These are phyloP conservation scores for Pythium coloratum DNA, from an alignment of 352 stramenopile genomes.

Conservation along the genomic window DNA sequence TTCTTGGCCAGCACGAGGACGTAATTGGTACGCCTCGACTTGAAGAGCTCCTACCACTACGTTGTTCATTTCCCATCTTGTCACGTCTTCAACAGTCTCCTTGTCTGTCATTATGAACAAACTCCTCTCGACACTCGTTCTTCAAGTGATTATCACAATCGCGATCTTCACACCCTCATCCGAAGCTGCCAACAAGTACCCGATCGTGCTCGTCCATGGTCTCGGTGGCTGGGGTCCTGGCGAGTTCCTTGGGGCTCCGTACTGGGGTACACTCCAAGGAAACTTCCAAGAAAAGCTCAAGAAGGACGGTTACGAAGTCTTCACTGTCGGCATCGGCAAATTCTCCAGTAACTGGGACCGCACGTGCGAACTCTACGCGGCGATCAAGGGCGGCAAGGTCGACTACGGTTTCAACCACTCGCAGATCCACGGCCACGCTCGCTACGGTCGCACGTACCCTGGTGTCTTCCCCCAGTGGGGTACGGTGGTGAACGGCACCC, in stretches of 20 bases:
- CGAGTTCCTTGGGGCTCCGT: conserved; percentile 46
- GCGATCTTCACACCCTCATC: neutral
- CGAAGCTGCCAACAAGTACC: conserved; percentile 36
- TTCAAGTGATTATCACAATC: neutral
- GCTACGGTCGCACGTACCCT: conserved; percentile 19
- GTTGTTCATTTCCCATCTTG: too few relatives aligned
- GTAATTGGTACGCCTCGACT: too few relatives aligned
- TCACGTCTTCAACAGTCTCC: too few relatives aligned
- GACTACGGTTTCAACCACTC: conserved; percentile 34
- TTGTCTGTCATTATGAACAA: conserved; percentile 5
- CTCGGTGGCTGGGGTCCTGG: conserved; percentile 46
- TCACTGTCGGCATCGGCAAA: conserved; percentile 49
- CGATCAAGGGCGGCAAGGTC: conserved; percentile 38
- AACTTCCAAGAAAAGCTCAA: conserved; percentile 20
- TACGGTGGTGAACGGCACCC: conserved; percentile 13
- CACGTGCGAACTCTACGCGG: conserved; percentile 56
- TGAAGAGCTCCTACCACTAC: too few relatives aligned
- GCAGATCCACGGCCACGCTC: conserved; percentile 35
- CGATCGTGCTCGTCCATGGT: conserved; percentile 54
- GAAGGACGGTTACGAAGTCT: conserved; percentile 42
- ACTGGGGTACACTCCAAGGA: conserved; percentile 54
- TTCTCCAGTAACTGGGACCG: conserved; percentile 68
- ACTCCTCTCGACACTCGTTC: neutral
- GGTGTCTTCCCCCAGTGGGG: conserved; percentile 34
- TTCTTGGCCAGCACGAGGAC: too few relatives aligned